Evolutionary conservation across 805 yeast genomes (phyloP).

Genomic region (Wickerhamomyces silvicola): DNA sequence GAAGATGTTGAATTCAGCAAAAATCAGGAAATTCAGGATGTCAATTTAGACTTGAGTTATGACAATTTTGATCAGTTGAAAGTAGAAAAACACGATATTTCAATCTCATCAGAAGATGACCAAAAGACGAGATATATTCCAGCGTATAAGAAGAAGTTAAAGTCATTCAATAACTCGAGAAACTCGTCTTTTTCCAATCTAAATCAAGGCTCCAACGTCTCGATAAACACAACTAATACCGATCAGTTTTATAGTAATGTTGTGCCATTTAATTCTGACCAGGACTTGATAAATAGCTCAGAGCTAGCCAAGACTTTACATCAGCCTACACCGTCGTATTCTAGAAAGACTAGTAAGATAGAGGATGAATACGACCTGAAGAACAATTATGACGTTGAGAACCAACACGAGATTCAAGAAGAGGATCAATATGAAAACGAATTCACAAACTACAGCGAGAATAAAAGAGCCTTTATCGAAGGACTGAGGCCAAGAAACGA

Average conservation of each 20-base stretch:
- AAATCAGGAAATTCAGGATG: conserved; percentile 28
- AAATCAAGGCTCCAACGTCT: conserved; percentile 16
- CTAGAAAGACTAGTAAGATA: conserved; percentile 9
- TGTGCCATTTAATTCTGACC: too few species aligned
- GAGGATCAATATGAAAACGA: conserved; percentile 41
- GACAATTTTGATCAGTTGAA: conserved; percentile 23
- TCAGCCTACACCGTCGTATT: conserved; percentile 20
- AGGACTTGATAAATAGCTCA: too few species aligned
- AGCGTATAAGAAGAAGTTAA: conserved; percentile 31
- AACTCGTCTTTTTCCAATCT: conserved; percentile 17
- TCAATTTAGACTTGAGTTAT: conserved; percentile 29
- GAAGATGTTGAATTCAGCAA: conserved; percentile 29
- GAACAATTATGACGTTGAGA: conserved; percentile 26
- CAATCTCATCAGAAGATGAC: neutral
- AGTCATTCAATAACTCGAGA: conserved; percentile 18
- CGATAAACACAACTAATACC: conserved; percentile 19
- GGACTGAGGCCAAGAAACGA: conserved; percentile 31
- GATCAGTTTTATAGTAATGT: conserved; percentile 20
- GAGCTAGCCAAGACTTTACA: conserved; percentile 22
- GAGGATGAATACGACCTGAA: conserved; percentile 25
- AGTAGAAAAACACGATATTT: conserved; percentile 1
- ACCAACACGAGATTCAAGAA: conserved; percentile 30
- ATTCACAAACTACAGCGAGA: conserved; percentile 38
- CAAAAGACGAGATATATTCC: conserved; percentile 26
- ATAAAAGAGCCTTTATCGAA: conserved; percentile 34